Evolutionary conservation across 257 asterid species (phyloP).

Genomic region (Phtheirospermum japonicum): DNA sequence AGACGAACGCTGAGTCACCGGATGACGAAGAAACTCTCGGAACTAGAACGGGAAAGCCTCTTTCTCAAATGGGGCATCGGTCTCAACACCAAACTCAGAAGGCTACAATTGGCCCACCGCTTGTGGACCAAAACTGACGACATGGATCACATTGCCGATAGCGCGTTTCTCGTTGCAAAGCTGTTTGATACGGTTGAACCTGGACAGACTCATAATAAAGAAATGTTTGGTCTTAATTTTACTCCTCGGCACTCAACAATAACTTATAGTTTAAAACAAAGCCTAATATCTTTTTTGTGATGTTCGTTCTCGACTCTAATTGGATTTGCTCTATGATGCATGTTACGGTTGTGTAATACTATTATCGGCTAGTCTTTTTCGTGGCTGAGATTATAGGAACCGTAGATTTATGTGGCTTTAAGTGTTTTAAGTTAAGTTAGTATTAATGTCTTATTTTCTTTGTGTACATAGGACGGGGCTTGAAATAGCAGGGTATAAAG

Average conservation of each 20-base stretch:
- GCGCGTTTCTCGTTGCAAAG: conserved; percentile 74
- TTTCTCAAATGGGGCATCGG: conserved; percentile 81
- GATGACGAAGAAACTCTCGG: conserved; percentile 74
- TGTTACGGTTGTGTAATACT: background rate
- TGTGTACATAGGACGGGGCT: background rate
- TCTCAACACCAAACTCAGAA: conserved; percentile 59
- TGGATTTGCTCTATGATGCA: background rate
- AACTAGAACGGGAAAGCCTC: conserved; percentile 66
- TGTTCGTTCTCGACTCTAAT: no score
- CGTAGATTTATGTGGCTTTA: background rate
- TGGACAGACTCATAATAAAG: conserved; percentile 64
- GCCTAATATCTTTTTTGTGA: conserved; percentile 52
- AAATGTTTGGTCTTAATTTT: conserved; percentile 83
- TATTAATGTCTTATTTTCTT: background rate
- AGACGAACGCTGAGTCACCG: conserved; percentile 65
- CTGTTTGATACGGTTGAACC: conserved; percentile 59
- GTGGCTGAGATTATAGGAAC: background rate
- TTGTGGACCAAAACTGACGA: conserved; percentile 72
- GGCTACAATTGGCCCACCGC: conserved; percentile 66
- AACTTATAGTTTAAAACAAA: conserved; percentile 55
- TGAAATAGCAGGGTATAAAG: background rate
- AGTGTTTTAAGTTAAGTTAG: background rate
- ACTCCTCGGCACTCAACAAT: conserved; percentile 52
- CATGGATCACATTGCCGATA: conserved; percentile 64
- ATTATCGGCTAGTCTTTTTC: no score